Evolutionary conservation across 2,329 filamentous ascomycete species (phyloP), one percentile per base, ranked within the genome.

Genomic region (Aphanocladium album): DNA sequence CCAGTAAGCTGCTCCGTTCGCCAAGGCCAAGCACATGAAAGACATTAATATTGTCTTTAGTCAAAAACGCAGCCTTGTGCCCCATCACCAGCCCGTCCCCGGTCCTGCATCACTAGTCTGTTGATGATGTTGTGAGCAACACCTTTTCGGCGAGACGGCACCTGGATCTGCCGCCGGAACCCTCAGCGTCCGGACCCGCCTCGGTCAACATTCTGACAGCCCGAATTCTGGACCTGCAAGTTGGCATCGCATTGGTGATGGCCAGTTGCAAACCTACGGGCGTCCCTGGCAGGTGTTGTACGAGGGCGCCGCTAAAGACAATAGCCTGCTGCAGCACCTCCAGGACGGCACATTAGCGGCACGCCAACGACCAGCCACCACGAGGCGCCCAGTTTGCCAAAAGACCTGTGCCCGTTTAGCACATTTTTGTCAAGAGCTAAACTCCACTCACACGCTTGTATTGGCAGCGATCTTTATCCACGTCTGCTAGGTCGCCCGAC

Each of bases 401-500:
- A 39, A 25, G 25, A 23, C 7, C 23, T 39, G 54, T 33, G 45
- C 16, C 25, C 39, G 25, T 46, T 56, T 46, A 17, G 39, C 25
- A 35, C 27, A 27, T 9, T 19, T 33, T 23, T 25, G 19, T 17
- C 12, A 41, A 30, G 25, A 19, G 17, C 14, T 16, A 16, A 57
- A 17, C 45, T 50, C 55, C 55, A 41, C 55, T 50, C 33, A 25
- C 14, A 35, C n/a, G 27, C 27, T 2, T 27, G 30, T n/a, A 8
- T 30, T 49, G 33, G 49, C 33, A 50, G 41, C 54, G 45, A 49
- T 49, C 55, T 39, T 57, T 57, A 45, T 57, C 33, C 35, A 17
- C 14, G 43, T 21, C 7, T 50, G 55, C 16, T 57, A 16, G 5
- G 33, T 39, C 16, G 23, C n/a, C 33, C 35, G 55, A 41, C 17